Evolutionary conservation across 805 yeast genomes (phyloP).

Genomic region (Ogataea degrootiae): DNA sequence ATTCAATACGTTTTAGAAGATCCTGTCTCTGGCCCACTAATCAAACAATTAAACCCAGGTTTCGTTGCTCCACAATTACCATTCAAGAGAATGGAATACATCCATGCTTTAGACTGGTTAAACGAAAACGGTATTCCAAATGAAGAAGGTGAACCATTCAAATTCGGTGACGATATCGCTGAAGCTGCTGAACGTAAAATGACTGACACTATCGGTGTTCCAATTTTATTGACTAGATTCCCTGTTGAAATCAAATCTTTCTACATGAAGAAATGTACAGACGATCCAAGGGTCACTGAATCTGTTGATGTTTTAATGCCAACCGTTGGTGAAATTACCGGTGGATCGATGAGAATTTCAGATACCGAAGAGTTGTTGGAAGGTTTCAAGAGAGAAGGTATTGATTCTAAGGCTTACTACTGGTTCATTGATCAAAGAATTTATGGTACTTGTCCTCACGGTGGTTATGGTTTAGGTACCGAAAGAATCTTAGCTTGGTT

Average conservation of each 20-base stretch:
- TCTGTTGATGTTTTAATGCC: conserved; percentile 99
- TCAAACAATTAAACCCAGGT: conserved; percentile 88
- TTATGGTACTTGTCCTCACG: conserved; percentile 98
- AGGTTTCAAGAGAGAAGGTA: conserved; percentile 90
- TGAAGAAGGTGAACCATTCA: conserved; percentile 90
- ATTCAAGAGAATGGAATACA: conserved; percentile 87
- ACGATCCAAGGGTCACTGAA: conserved; percentile 93
- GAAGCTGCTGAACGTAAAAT: conserved; percentile 99
- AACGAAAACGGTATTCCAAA: conserved; percentile 90
- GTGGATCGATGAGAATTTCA: conserved; percentile 97
- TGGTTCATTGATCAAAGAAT: conserved; percentile 95
- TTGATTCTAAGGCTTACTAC: conserved; percentile 79
- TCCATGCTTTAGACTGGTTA: conserved; percentile 91
- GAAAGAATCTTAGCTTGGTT: conserved; percentile 98
- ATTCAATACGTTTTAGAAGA: conserved; percentile 79
- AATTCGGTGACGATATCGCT: conserved; percentile 98
- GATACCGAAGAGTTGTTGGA: conserved; percentile 76
- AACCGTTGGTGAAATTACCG: conserved; percentile 97
- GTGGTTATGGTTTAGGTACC: conserved; percentile 98
- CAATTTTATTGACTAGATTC: conserved; percentile 89
- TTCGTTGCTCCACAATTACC: conserved; percentile 81
- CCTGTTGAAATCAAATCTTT: conserved; percentile 96
- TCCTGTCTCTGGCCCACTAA: conserved; percentile 86
- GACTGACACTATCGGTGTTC: conserved; percentile 93
- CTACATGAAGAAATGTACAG: conserved; percentile 91